Evolutionary conservation across 1,139 yeast species (phyloP).

Genomic region (Wickerhamomyces sp.): DNA sequence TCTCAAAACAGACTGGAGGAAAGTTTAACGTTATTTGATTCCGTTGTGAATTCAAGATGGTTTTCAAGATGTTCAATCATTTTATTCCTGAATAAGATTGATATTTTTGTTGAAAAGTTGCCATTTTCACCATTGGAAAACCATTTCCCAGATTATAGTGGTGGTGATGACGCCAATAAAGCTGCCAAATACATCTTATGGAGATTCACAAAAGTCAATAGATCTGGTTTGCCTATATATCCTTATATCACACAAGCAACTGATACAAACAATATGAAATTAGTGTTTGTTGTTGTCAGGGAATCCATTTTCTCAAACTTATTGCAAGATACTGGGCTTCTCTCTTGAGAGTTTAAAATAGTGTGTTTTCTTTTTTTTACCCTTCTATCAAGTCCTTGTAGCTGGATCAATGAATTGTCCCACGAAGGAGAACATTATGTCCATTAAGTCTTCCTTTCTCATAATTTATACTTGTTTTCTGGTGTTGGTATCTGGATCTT

Average conservation of each 20-base stretch:
- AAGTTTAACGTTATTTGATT: conserved; percentile 78
- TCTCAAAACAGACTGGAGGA: conserved; percentile 81
- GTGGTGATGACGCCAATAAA: conserved; percentile 82
- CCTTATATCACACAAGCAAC: conserved; percentile 96
- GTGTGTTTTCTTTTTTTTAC: too few relatives aligned
- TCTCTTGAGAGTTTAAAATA: conserved; percentile 33
- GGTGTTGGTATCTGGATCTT: neutral
- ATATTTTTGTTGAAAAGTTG: conserved; percentile 80
- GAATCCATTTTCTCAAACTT: conserved; percentile 86
- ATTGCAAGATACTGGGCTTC: conserved; percentile 78
- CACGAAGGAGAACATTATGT: too few relatives aligned
- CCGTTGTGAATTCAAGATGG: conserved; percentile 93
- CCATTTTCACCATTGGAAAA: conserved; percentile 77
- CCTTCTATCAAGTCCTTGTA: too few relatives aligned
- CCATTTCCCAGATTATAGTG: conserved; percentile 86
- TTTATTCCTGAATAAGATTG: conserved; percentile 82
- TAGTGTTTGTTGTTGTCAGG: conserved; percentile 88
- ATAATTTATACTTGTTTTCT: neutral
- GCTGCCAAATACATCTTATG: conserved; percentile 93
- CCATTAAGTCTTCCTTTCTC: too few relatives aligned
- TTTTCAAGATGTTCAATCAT: conserved; percentile 83
- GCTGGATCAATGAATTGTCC: too few relatives aligned
- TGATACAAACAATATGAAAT: conserved; percentile 80
- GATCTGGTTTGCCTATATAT: conserved; percentile 75
- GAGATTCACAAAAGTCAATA: conserved; percentile 82